These are phyloP conservation scores for Suhomyces kilbournensis DNA, from an alignment of 805 yeast genomes.

Conservation along the genomic window DNA sequence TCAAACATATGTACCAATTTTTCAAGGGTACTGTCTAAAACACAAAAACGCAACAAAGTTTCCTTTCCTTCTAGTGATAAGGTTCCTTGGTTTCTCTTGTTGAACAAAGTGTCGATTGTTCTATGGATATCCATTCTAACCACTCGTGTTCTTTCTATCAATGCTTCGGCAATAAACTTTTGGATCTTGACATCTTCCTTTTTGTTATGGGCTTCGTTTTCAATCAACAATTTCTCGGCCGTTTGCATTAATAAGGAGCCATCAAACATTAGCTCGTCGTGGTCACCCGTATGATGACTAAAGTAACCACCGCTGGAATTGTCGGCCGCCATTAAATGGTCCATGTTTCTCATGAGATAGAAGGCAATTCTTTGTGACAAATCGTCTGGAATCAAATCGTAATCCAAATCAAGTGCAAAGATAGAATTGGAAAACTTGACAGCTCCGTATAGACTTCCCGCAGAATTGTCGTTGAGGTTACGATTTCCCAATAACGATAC, in stretches of 20 bases:
- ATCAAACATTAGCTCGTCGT: constrained; percentile 69
- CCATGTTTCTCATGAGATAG: constrained; percentile 57
- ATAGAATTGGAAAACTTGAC: constrained; percentile 46
- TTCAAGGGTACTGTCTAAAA: constrained; percentile 53
- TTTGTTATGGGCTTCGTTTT: constrained; percentile 17
- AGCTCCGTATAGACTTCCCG: constrained; percentile 50
- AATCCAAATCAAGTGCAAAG: constrained; percentile 52
- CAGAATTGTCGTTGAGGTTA: constrained; percentile 40
- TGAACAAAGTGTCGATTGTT: constrained; percentile 49
- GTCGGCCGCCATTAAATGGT: constrained; percentile 28
- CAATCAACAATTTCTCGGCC: constrained; percentile 60
- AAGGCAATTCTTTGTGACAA: constrained; percentile 53
- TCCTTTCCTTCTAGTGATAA: constrained; percentile 56
- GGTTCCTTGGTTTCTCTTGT: constrained; percentile 42
- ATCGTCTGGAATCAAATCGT: constrained; percentile 50
- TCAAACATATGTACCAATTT: constrained; percentile 51
- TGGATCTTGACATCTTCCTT: constrained; percentile 39
- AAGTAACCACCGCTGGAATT: constrained; percentile 15
- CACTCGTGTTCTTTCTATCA: constrained; percentile 49
- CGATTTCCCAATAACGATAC: constrained; percentile 55
- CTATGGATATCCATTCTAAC: constrained; percentile 51
- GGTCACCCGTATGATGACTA: constrained; percentile 54
- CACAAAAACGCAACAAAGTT: constrained; percentile 49
- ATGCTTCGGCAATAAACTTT: constrained; percentile 46
- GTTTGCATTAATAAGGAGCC: constrained; percentile 72